Percentiles rank a stretch among this genome's conserved stretches.
phyloP scores from a whole-genome alignment of 768 basidiomycete genomes.

The Suillus ampliporus region DNA sequence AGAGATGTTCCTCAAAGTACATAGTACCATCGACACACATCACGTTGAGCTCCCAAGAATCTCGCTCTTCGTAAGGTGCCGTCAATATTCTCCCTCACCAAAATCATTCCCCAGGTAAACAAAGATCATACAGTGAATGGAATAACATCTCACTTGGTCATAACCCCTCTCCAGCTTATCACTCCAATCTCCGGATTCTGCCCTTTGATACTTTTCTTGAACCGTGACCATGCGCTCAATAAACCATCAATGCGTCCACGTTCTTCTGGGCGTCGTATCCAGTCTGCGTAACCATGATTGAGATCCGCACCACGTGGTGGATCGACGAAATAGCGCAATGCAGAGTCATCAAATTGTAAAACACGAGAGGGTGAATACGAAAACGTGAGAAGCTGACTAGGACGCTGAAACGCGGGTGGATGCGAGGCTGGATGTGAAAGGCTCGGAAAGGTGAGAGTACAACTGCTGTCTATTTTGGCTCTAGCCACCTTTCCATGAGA shows the following conservation, averaged over 20 bases:
- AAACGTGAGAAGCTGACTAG: conserved; percentile 70
- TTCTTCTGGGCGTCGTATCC: conserved; percentile 70
- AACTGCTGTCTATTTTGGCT: conserved; percentile 13
- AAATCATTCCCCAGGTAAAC: conserved; percentile 25
- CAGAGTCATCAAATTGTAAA: conserved; percentile 70
- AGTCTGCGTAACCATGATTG: conserved; percentile 72
- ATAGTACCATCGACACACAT: conserved; percentile 75
- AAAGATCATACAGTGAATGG: conserved; percentile 11
- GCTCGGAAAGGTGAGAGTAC: conserved; percentile 27
- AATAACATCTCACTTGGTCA: conserved; percentile 70
- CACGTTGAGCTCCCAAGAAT: conserved; percentile 82
- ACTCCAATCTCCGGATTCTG: conserved; percentile 53
- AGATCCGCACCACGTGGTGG: conserved; percentile 73
- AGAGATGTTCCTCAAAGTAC: conserved; percentile 76
- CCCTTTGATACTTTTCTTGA: conserved; percentile 39
- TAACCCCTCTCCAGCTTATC: conserved; percentile 80
- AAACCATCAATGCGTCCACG: conserved; percentile 71
- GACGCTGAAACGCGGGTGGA: conserved; percentile 66
- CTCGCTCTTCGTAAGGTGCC: conserved; percentile 82
- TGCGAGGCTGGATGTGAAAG: conserved; percentile 27
- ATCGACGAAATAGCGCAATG: conserved; percentile 71
- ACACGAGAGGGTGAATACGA: conserved; percentile 65
- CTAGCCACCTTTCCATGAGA: conserved; percentile 11
- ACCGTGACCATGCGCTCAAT: conserved; percentile 59
- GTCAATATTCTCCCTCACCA: conserved; percentile 71